Conservation (phyloP, 2,329 filamentous ascomycete species). For the Calonectria pteridis region DNA sequence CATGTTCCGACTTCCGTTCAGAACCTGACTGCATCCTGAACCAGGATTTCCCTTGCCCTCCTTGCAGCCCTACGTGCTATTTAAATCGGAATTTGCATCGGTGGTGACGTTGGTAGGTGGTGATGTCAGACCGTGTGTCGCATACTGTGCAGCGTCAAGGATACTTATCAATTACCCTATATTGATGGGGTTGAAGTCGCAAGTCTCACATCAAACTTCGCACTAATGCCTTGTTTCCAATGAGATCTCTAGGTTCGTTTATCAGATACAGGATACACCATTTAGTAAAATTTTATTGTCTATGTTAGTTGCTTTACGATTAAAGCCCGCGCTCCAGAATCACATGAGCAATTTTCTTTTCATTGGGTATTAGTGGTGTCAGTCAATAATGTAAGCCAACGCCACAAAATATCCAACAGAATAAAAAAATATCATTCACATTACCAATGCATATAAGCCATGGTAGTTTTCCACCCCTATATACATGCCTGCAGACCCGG, state of each 20-base stretch:
- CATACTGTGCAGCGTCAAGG: slow-evolving; percentile 8
- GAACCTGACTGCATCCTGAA: background rate
- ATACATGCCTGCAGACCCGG: slow-evolving; percentile 35
- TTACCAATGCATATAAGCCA: slow-evolving; percentile 36
- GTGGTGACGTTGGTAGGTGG: background rate
- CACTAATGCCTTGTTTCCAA: background rate
- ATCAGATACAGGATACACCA: background rate
- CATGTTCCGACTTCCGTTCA: slow-evolving; percentile 18
- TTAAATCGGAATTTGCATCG: background rate
- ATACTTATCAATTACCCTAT: background rate
- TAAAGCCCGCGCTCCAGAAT: background rate
- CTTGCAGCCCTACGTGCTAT: background rate
- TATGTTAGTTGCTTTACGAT: background rate
- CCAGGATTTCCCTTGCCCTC: background rate
- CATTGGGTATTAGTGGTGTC: background rate
- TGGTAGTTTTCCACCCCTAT: slow-evolving; percentile 32
- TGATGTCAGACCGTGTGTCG: slow-evolving; percentile 27
- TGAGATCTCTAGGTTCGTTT: background rate
- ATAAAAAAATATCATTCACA: slow-evolving; percentile 8
- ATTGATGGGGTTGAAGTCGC: background rate
- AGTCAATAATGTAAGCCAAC: background rate
- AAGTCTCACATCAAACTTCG: background rate
- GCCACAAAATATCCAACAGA: background rate
- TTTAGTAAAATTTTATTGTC: background rate
- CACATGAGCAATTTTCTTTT: background rate